Evolutionary conservation across 225 moss, liverwort and hornwort genomes (phyloP), one percentile per base, ranked within the genome.

Genomic region (Sphagnum contortum): DNA sequence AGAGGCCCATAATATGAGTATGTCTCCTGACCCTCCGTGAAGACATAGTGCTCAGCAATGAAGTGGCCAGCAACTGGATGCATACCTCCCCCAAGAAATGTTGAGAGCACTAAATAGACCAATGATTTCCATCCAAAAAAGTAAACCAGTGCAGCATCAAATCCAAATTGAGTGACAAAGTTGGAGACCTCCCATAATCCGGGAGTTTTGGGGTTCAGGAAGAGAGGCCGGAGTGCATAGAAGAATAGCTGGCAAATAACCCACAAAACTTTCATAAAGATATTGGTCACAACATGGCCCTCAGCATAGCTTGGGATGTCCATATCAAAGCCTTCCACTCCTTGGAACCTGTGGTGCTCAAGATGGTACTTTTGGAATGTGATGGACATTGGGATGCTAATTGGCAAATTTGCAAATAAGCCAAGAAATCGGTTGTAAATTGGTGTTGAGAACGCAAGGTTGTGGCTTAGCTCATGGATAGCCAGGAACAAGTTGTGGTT

Each of bases 311-410:
- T 89, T 45, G 98, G 98, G 58, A 98, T 91, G 62, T 98, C 98
- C 98, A 98, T 98, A 63, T 98, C 98, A 74, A 90, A 77, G 8
- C 98, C 93, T 71, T 98, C 80, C 29, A 98, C 98, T 66, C 98
- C 98, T 79, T 92, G 93, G 67, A 85, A 91, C 61, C 91, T 80
- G 45, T 98, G 98, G 67, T 98, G 98, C 64, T 98, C 93, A 47
- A 98, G 79, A 67, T 98, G 98, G 67, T 98, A 98, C 74, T 98
- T 98, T 66, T 98, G 93, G 65, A 98, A 98, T 10, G 98, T 98
- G 47, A 98, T 81, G 53, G 93, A 93, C 96, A 98, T 91, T 3
- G 98, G 98, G 49, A 98, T 93, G 56, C 93, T 89, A 46, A 98
- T 85, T 45, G 98, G 98, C 60, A 96, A 73, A 59, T 85, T 87